Evolutionary conservation across 495 filamentous ascomycete species (phyloP).

Genomic region (Penicillium paxilli): DNA sequence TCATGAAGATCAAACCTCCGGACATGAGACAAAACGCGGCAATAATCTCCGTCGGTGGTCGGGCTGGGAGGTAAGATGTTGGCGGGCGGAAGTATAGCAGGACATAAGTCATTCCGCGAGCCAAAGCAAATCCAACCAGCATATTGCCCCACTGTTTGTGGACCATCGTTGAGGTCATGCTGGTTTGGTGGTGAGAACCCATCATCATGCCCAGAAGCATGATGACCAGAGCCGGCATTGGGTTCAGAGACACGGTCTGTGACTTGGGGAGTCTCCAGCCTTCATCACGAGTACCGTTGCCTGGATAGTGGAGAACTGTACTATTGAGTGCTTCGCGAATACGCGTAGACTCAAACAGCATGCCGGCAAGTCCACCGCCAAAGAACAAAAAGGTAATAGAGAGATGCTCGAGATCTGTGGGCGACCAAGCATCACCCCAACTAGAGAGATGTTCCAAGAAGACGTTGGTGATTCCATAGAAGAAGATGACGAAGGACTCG

Average conservation of each 20-base stretch:
- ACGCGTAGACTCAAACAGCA: constrained; percentile 81
- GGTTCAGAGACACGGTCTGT: constrained; percentile 81
- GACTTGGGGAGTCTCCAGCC: constrained; percentile 60
- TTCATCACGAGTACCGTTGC: constrained; percentile 46
- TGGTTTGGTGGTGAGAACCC: constrained; percentile 84
- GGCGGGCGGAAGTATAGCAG: constrained; percentile 80
- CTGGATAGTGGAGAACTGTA: constrained; percentile 46
- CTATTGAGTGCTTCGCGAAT: constrained; percentile 72
- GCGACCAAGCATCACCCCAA: constrained; percentile 67
- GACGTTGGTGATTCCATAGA: constrained; percentile 87
- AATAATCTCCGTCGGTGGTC: constrained; percentile 89
- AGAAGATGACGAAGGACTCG: constrained; percentile 84
- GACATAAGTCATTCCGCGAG: constrained; percentile 78
- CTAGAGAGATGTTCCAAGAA: constrained; percentile 86
- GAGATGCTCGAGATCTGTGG: constrained; percentile 86
- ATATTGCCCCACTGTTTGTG: constrained; percentile 94
- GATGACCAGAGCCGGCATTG: constrained; percentile 83
- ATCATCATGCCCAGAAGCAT: constrained; percentile 90
- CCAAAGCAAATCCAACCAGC: constrained; percentile 76
- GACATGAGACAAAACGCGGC: constrained; percentile 82
- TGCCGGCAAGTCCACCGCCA: constrained; percentile 90
- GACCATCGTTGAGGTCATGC: constrained; percentile 85
- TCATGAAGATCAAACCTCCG: constrained; percentile 92
- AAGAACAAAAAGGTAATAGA: constrained; percentile 95
- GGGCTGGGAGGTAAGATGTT: constrained; percentile 75